Conservation (phyloP, 495 filamentous ascomycete species). For the Beverwykella pulmonaria region DNA sequence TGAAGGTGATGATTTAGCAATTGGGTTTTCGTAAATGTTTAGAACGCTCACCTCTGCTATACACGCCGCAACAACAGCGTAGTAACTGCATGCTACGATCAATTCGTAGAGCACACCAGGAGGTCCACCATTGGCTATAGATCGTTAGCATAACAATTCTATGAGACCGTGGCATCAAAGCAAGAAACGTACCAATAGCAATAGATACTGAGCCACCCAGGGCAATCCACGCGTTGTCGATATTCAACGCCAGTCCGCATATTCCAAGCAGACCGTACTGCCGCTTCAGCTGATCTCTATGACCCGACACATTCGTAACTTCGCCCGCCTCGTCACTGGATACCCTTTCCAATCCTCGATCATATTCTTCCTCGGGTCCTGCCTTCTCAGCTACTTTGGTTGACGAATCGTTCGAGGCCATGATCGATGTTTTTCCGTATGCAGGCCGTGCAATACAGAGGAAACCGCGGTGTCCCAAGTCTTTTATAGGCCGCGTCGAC, state of each 20-base stretch:
- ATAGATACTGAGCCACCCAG: constrained; percentile 57
- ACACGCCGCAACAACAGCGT: constrained; percentile 32
- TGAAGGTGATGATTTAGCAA: neutral
- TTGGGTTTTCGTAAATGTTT: neutral
- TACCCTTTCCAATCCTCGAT: constrained; percentile 12
- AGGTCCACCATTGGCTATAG: constrained; percentile 37
- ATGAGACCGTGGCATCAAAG: neutral
- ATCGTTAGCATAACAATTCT: constrained; percentile 13
- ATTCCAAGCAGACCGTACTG: constrained; percentile 59
- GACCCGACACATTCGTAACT: constrained; percentile 55
- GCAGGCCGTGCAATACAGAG: neutral
- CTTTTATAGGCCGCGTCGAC: neutral
- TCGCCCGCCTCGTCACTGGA: constrained; percentile 26
- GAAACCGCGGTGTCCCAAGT: neutral
- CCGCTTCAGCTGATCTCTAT: constrained; percentile 58
- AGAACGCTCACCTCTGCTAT: constrained; percentile 36
- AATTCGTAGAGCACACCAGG: constrained; percentile 36
- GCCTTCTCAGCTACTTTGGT: constrained; percentile 6
- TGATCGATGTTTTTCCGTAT: neutral
- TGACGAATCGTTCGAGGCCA: neutral
- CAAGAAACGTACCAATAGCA: constrained; percentile 53
- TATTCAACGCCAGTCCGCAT: constrained; percentile 53
- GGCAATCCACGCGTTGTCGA: constrained; percentile 61
- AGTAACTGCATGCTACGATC: constrained; percentile 35
- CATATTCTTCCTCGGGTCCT: constrained; percentile 17